A percentile compares a stretch with the other conserved stretches of the same genome.
Conservation (phyloP, 139 green algal genomes). For the Tetraselmis striata region DNA sequence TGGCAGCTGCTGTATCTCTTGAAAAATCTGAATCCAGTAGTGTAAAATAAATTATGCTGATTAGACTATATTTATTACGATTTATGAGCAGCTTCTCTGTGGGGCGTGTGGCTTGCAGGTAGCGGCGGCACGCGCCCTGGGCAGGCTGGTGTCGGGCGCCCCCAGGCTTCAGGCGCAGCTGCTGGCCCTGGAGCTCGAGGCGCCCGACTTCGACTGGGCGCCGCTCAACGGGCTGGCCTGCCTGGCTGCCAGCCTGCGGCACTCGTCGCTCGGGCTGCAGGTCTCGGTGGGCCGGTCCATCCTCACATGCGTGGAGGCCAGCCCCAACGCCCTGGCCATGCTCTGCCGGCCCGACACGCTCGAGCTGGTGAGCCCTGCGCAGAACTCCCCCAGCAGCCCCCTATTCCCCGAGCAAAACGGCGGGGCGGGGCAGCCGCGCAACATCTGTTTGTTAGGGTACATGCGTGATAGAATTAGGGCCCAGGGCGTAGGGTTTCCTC, state of each 20-base stretch:
- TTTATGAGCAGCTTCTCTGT: no score
- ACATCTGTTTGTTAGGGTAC: no score
- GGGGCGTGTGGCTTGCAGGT: no score
- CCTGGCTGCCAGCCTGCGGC: background rate
- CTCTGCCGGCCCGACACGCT: background rate
- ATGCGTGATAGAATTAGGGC: no score
- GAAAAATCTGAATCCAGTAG: no score
- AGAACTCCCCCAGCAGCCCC: no score
- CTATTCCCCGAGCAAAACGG: no score
- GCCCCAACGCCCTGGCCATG: background rate
- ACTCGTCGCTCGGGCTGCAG: background rate
- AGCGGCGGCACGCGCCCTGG: background rate
- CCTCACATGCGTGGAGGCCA: background rate
- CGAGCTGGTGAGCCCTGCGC: background rate
- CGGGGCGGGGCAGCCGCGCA: no score
- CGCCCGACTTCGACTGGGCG: background rate
- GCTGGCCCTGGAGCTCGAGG: background rate
- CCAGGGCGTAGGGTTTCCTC: no score
- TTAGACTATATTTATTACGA: no score
- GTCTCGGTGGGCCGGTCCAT: background rate
- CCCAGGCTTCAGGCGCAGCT: background rate
- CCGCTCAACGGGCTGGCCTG: background rate
- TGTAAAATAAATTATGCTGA: no score
- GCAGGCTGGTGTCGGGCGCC: background rate
- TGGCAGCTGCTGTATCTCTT: no score